Evolutionary conservation across 306 rosid genomes (phyloP), one percentile per base, ranked within the genome.

Genomic region (Mimosa bimucronata): DNA sequence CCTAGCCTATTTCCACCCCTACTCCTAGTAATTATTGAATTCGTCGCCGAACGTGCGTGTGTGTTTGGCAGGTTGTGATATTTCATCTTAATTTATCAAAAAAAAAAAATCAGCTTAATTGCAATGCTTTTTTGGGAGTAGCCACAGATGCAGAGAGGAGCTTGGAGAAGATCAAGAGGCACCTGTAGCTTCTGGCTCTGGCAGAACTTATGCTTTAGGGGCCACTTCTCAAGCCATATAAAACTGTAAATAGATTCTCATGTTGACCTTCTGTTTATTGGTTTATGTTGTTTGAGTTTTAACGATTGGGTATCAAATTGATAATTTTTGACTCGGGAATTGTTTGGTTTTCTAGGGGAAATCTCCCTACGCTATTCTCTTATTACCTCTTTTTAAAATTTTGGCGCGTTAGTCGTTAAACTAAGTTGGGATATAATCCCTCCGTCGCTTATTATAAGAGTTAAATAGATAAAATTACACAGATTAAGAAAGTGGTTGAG

Each of bases 161-260:
- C 87, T 84, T 91, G 90, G 95, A 89, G 90, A 91, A 81, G 90
- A 91, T 91, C 85, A 91, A 91, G 87, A 91, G 91, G 73, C 95
- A 91, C 75, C 75, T n/a, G n/a, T 91, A 41, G 88, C 92, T 21
- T 87, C 92, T 12, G 92, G 95, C 46, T 88, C 95, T 71, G 95
- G 91, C n/a, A 82, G 92, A 77, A 89, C 81, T 66, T 76, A n/a
- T 89, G 87, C 82, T 91, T 66, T 92, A 91, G 74, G 95, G 95
- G 19, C 95, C 95, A 26, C 95, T 89, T 74, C 95, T 89, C 61
- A 91, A 91, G 85, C 92, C 91, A 85, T 91, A 92, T 65, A 92
- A 91, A 84, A 89, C 95, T 11, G 95, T 91, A 85, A 76, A 64
- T 64, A 66, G 79, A 74, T 76, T 79, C 74, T 68, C 78, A 37